Percentiles rank a stretch among this genome's conserved stretches.
Evolutionary conservation across 202 grass and related monocot genomes (phyloP).

Genomic region (Bolboschoenoplectus hybrid): DNA sequence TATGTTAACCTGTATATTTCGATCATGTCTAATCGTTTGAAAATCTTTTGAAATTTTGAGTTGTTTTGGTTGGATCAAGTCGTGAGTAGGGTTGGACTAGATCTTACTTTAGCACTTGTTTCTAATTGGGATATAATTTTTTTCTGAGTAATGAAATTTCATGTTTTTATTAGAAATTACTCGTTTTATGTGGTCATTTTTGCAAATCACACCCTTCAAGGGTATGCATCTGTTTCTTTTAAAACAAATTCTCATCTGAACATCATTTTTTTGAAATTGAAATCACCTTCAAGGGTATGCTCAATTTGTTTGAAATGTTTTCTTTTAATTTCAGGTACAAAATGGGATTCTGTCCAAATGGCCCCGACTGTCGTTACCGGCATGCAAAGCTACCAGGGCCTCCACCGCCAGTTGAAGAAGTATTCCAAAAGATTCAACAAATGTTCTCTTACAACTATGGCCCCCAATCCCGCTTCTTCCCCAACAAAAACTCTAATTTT

Average conservation of each 20-base stretch:
- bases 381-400: slow-evolving; percentile 88
- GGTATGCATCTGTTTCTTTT: background rate
- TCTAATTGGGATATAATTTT: slow-evolving; percentile 9
- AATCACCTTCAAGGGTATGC: no score
- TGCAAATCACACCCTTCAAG: background rate
- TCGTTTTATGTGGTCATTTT: background rate
- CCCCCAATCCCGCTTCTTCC: slow-evolving; percentile 63
- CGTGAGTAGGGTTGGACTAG: background rate
- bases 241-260: background rate
- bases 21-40: slow-evolving; percentile 15
- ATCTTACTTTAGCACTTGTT: background rate
- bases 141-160: background rate
- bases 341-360: slow-evolving; percentile 98
- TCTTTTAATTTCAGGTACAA: slow-evolving; percentile 68
- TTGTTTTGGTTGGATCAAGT: slow-evolving; percentile 13
- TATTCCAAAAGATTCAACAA: slow-evolving; percentile 88
- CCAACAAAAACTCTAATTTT: slow-evolving; percentile 70
- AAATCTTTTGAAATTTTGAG: background rate
- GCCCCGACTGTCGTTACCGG: slow-evolving; percentile 80
- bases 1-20: slow-evolving; percentile 38
- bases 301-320: background rate
- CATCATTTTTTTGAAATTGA: background rate
- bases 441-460: slow-evolving; percentile 58
- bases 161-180: background rate
- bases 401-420: slow-evolving; percentile 87